Percentiles rank a stretch among this genome's conserved stretches.
These are phyloP conservation scores for Metschnikowia peoriensis DNA, from an alignment of 805 yeast species.

Conservation along the genomic window DNA sequence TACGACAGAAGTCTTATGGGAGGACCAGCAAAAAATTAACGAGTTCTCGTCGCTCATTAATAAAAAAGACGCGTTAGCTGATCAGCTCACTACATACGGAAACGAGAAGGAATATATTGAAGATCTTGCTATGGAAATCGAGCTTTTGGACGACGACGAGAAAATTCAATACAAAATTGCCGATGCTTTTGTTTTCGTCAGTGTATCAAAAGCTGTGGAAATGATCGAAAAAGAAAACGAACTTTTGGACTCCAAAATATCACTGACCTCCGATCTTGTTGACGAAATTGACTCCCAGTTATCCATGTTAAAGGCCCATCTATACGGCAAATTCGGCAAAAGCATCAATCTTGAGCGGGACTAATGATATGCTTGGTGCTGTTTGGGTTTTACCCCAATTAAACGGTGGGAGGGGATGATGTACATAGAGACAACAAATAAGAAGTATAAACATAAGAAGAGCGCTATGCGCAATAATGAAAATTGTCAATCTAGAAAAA, in stretches of 20 bases:
- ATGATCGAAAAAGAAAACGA: constrained; percentile 64
- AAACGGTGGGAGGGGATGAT: background rate
- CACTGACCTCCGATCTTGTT: constrained; percentile 44
- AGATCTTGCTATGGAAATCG: constrained; percentile 82
- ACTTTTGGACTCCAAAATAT: constrained; percentile 49
- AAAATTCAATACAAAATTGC: constrained; percentile 76
- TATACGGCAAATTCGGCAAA: constrained; percentile 87
- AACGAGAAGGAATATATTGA: constrained; percentile 85
- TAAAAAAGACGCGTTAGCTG: constrained; percentile 59
- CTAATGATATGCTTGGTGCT: background rate
- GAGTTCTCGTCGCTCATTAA: constrained; percentile 80
- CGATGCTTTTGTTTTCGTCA: constrained; percentile 69
- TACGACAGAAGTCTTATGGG: constrained; percentile 66
- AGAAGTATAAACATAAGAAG: no score
- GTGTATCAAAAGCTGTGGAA: constrained; percentile 63
- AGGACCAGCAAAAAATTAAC: constrained; percentile 87
- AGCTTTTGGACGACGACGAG: constrained; percentile 75
- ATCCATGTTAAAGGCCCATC: constrained; percentile 59
- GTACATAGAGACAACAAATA: background rate
- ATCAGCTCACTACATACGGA: constrained; percentile 46
- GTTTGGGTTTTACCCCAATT: background rate
- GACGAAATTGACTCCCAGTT: constrained; percentile 54
- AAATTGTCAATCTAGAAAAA: no score
- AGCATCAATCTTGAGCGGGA: constrained; percentile 79
- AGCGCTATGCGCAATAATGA: no score